Evolutionary conservation across 257 asterid genomes (phyloP), one percentile per base, ranked within the genome.

Genomic region (Rehmannia glutinosa): DNA sequence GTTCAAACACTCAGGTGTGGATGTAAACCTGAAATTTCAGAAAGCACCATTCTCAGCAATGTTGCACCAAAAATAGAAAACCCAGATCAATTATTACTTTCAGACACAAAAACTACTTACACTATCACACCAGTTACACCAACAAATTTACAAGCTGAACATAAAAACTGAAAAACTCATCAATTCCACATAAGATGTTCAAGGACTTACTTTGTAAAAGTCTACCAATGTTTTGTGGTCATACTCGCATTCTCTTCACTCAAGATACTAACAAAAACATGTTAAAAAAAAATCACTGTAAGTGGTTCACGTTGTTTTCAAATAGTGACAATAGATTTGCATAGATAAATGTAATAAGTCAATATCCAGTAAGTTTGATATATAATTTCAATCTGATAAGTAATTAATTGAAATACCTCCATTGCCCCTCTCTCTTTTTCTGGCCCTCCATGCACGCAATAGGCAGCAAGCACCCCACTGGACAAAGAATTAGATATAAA

Each of bases 401-500:
- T n/a, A n/a, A n/a, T n/a, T n/a, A n/a, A n/a, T n/a, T n/a, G n/a
- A n/a, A n/a, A n/a, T n/a, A n/a, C n/a, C n/a, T 76, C 86, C 91
- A 93, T 90, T 52, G 92, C 95, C 35, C 88, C 87, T 61, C 77
- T 82, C 64, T 92, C 98, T 66, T 76, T 86, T 53, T 85, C 97
- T 4, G 83, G 80, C 35, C 96, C 97, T 45, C 98, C 98, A 43
- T 92, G 79, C 43, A 92, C 79, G 46, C 97, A 87, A 66, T 81
- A 92, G 38, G 89, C 98, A 68, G 97, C n/a, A n/a, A n/a, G n/a
- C 91, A 49, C 98, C 98, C 98, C 99, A 93, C 98, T 93, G 83
- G 2, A 46, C 47, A 49, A 45, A 56, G 13, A 42, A 71, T 38
- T 52, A 49, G 8, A 15, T 17, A 11, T 39, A 56, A 58, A 53